Evolutionary conservation across 1,139 yeast genomes (phyloP).

Genomic region (Magnusiomyces magnusii): DNA sequence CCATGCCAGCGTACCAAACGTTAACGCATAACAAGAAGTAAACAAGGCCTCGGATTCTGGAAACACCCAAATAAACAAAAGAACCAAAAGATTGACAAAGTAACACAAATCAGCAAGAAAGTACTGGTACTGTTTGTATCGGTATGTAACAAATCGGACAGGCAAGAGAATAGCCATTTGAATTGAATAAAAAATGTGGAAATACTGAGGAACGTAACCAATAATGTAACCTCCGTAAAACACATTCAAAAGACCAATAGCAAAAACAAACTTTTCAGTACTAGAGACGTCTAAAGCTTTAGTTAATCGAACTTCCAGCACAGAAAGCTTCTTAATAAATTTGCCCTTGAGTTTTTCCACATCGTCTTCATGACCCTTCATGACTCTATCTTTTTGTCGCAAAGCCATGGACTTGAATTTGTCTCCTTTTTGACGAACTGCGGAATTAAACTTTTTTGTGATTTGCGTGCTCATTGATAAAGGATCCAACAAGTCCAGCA

Average conservation of each 20-base stretch:
- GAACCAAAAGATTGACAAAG: conserved; percentile 66
- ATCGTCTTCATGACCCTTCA: conserved; percentile 29
- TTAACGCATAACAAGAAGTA: conserved; percentile 78
- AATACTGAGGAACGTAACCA: conserved; percentile 68
- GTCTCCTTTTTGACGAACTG: conserved; percentile 26
- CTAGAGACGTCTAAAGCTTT: conserved; percentile 37
- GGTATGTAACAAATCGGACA: conserved; percentile 73
- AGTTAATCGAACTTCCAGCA: conserved; percentile 51
- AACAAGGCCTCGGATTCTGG: conserved; percentile 68
- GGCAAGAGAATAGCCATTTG: conserved; percentile 67
- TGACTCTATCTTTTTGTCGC: conserved; percentile 26
- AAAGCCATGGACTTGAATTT: conserved; percentile 28
- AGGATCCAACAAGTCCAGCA: conserved; percentile 32
- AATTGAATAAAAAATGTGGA: conserved; percentile 68
- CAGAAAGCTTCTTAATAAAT: conserved; percentile 39
- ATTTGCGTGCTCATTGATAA: conserved; percentile 29
- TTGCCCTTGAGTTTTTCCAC: conserved; percentile 28
- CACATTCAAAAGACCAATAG: conserved; percentile 60
- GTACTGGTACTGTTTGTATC: conserved; percentile 71
- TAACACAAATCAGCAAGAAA: conserved; percentile 92
- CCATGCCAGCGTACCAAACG: conserved; percentile 84
- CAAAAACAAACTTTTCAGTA: conserved; percentile 81
- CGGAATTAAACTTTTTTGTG: conserved; percentile 24
- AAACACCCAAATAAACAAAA: conserved; percentile 72
- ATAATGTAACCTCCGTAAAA: conserved; percentile 69